Percentiles rank a stretch among this genome's conserved stretches.
Conservation (phyloP, 352 stramenopile genomes). For the Pythium aquatile region DNA sequence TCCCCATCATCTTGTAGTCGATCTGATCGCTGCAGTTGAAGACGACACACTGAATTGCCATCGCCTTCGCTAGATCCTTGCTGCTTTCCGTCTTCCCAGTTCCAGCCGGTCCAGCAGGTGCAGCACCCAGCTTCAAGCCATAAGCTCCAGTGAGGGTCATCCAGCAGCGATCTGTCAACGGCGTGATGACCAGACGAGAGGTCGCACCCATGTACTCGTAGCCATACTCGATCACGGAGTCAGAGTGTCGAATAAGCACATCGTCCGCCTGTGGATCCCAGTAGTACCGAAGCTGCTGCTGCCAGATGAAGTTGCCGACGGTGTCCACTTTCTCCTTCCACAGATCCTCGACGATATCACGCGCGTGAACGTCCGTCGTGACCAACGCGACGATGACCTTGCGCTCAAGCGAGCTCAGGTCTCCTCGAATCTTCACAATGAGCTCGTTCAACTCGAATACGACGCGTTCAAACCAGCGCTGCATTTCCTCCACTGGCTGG, state of each 20-base stretch:
- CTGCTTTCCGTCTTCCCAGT: constrained; percentile 96
- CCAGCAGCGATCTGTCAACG: constrained; percentile 94
- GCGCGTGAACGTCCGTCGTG: constrained; percentile 90
- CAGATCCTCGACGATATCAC: constrained; percentile 85
- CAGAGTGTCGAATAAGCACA: constrained; percentile 87
- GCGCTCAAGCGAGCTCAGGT: constrained; percentile 85
- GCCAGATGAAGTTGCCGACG: constrained; percentile 92
- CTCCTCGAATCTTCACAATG: constrained; percentile 90
- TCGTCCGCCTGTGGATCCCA: constrained; percentile 89
- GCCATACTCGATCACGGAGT: constrained; percentile 89
- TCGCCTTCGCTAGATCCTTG: constrained; percentile 94
- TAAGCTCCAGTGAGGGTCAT: constrained; percentile 95
- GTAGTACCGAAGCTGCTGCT: constrained; percentile 94
- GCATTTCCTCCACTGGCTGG: constrained; percentile 48
- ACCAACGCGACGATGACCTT: constrained; percentile 94
- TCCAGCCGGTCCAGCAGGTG: constrained; percentile 91
- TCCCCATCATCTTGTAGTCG: constrained; percentile 97
- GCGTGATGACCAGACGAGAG: constrained; percentile 83
- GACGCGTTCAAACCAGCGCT: constrained; percentile 71
- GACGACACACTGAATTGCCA: constrained; percentile 94
- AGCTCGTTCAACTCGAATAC: constrained; percentile 88
- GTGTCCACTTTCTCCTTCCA: constrained; percentile 65
- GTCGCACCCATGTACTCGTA: constrained; percentile 96
- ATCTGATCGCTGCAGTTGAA: constrained; percentile 97
- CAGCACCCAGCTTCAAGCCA: constrained; percentile 91